These are phyloP conservation scores for Rhexocercosporidium sp. DNA, from an alignment of 2,329 filamentous ascomycete species.

Conservation along the genomic window DNA sequence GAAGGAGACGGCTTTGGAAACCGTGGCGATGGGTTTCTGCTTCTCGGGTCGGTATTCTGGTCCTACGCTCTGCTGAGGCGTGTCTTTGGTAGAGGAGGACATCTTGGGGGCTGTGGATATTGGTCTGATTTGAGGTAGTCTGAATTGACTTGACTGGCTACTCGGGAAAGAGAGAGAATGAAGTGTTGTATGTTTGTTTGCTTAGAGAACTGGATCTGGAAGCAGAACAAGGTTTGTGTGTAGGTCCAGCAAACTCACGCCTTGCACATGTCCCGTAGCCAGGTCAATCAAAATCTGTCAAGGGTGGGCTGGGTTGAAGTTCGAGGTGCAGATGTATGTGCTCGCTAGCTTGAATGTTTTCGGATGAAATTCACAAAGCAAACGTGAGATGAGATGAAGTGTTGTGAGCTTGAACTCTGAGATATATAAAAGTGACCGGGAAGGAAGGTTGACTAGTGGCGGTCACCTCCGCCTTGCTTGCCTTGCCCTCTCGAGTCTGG, in stretches of 20 bases:
- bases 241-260: not conserved
- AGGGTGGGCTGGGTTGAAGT: slow-evolving; percentile 4
- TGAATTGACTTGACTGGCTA: not conserved
- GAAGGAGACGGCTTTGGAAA: slow-evolving; percentile 80
- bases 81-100: slow-evolving; percentile 41
- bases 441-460: slow-evolving; percentile 5
- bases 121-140: not conserved
- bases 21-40: slow-evolving; percentile 85
- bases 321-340: not conserved
- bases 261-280: not conserved
- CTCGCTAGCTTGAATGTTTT: not conserved
- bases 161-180: not conserved
- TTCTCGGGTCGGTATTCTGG: slow-evolving; percentile 77
- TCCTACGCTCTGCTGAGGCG: slow-evolving; percentile 71
- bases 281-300: not conserved
- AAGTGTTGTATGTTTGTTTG: not conserved
- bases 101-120: slow-evolving; percentile 24
- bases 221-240: not conserved
- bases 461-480: slow-evolving; percentile 3
- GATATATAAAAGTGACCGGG: not conserved
- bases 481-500: no score
- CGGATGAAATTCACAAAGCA: not conserved
- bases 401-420: not conserved
- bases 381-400: not conserved
- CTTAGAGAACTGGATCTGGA: not conserved